Percentiles rank a stretch among this genome's conserved stretches.
Evolutionary conservation across 2,329 filamentous ascomycete species (phyloP).

Genomic region (Xylaria arbuscula): DNA sequence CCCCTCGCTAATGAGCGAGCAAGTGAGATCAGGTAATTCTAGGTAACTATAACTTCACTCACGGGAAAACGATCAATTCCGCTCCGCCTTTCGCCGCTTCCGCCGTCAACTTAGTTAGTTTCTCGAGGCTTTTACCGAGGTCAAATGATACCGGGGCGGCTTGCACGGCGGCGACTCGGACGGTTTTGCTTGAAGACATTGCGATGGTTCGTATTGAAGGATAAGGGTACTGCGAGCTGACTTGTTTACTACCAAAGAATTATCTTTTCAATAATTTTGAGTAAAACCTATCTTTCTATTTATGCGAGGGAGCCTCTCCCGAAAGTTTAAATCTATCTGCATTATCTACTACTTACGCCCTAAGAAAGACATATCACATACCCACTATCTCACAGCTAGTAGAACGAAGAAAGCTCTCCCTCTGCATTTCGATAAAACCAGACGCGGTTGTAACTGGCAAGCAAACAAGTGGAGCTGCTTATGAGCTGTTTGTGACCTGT

Average conservation of each 20-base stretch:
- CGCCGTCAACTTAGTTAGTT: slow-evolving; percentile 50
- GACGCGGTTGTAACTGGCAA: slow-evolving; percentile 8
- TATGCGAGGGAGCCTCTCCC: neutral
- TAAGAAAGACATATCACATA: neutral
- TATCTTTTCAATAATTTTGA: neutral
- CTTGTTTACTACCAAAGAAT: neutral
- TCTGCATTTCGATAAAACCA: neutral
- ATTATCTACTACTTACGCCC: slow-evolving; percentile 4
- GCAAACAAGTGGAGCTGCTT: slow-evolving; percentile 28
- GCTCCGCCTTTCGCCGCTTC: slow-evolving; percentile 53
- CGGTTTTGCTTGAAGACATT: slow-evolving; percentile 40
- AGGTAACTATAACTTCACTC: slow-evolving; percentile 36
- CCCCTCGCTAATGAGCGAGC: neutral
- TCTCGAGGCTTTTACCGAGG: slow-evolving; percentile 52
- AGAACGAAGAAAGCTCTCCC: neutral
- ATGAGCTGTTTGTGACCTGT: neutral
- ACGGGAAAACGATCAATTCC: slow-evolving; percentile 56
- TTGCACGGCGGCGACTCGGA: slow-evolving; percentile 56
- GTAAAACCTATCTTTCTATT: neutral
- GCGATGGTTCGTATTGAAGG: slow-evolving; percentile 7
- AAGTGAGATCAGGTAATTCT: neutral
- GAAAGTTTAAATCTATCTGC: slow-evolving; percentile 16
- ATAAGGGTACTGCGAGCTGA: neutral
- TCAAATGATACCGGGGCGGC: slow-evolving; percentile 56
- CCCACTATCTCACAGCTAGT: slow-evolving; percentile 3